Evolutionary conservation across 495 filamentous ascomycete species (phyloP).

Genomic region (Collariella sp.): DNA sequence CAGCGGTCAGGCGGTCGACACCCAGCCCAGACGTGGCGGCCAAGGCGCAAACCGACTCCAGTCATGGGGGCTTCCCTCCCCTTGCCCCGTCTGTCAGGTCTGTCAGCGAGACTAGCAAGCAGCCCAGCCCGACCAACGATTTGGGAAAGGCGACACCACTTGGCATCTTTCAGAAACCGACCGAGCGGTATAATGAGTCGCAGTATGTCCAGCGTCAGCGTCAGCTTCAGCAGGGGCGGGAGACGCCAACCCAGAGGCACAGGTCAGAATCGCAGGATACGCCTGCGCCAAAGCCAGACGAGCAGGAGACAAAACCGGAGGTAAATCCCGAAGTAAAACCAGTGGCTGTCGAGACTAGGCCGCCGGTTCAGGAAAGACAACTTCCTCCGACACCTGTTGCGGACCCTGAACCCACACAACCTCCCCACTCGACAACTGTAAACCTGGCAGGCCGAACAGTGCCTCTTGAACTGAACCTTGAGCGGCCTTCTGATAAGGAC

Average conservation of each 20-base stretch:
- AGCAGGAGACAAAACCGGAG: slow-evolving; percentile 13
- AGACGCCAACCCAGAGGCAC: slow-evolving; percentile 35
- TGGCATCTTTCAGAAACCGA: slow-evolving; percentile 75
- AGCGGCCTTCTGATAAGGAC: slow-evolving; percentile 37
- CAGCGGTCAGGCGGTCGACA: slow-evolving; percentile 24
- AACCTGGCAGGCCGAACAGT: slow-evolving; percentile 1
- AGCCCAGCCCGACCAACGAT: slow-evolving; percentile 58
- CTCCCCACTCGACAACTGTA: not conserved
- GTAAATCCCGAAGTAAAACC: slow-evolving; percentile 18
- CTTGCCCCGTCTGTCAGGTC: slow-evolving; percentile 67
- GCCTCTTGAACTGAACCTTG: slow-evolving; percentile 20
- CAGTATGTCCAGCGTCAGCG: slow-evolving; percentile 76
- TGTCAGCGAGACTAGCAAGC: slow-evolving; percentile 59
- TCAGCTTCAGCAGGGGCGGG: slow-evolving; percentile 63
- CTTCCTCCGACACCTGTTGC: slow-evolving; percentile 32
- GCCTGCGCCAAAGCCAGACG: slow-evolving; percentile 15
- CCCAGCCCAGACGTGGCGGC: slow-evolving; percentile 23
- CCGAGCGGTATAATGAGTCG: slow-evolving; percentile 67
- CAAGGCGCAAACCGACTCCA: slow-evolving; percentile 29
- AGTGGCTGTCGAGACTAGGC: slow-evolving; percentile 10
- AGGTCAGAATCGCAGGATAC: slow-evolving; percentile 28
- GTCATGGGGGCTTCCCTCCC: slow-evolving; percentile 49
- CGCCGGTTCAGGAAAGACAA: slow-evolving; percentile 32
- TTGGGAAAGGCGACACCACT: slow-evolving; percentile 78
- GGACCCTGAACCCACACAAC: slow-evolving; percentile 29